A percentile compares a stretch with the other conserved stretches of the same genome.
Evolutionary conservation across 495 filamentous ascomycete species (phyloP).

Genomic region (Acidiella bohemica): DNA sequence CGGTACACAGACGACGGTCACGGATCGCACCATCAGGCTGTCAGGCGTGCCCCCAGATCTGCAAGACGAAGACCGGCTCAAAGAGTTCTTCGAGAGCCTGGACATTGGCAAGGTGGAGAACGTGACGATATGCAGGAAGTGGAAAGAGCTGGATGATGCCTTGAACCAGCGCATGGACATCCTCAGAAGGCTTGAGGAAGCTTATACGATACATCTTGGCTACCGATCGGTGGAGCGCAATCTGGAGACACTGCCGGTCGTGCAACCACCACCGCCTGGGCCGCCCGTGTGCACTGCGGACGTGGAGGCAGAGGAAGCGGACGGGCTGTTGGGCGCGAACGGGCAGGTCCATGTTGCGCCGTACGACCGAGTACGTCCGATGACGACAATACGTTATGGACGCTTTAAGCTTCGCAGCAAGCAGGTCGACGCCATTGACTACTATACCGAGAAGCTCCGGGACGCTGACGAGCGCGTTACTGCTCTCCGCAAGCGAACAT

Average conservation of each 20-base stretch:
- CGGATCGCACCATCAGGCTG: slow-evolving; percentile 82
- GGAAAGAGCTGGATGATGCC: slow-evolving; percentile 67
- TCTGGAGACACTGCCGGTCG: slow-evolving; percentile 38
- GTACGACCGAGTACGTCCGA: slow-evolving; percentile 45
- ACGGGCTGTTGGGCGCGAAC: slow-evolving; percentile 40
- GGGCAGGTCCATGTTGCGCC: slow-evolving; percentile 30
- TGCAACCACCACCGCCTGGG: slow-evolving; percentile 35
- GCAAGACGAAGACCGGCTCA: slow-evolving; percentile 68
- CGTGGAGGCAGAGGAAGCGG: slow-evolving; percentile 32
- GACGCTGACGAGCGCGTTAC: slow-evolving; percentile 65
- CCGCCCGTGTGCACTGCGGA: slow-evolving; percentile 29
- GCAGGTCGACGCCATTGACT: slow-evolving; percentile 80
- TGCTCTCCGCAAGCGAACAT: slow-evolving; percentile 58
- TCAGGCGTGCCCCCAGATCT: slow-evolving; percentile 77
- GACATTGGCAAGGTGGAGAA: slow-evolving; percentile 87
- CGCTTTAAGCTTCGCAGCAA: slow-evolving; percentile 56
- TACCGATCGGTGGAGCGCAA: slow-evolving; percentile 36
- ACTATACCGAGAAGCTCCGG: slow-evolving; percentile 78
- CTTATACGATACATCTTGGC: slow-evolving; percentile 62
- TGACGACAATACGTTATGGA: slow-evolving; percentile 64
- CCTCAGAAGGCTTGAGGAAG: slow-evolving; percentile 66
- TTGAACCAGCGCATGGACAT: slow-evolving; percentile 52
- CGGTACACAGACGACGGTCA: slow-evolving; percentile 82
- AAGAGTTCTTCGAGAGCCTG: slow-evolving; percentile 72
- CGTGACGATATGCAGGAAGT: slow-evolving; percentile 76